A percentile compares a stretch with the other conserved stretches of the same genome.
Evolutionary conservation across 2,329 filamentous ascomycete genomes (phyloP).

Genomic region (Diaporthe citrichinensis): DNA sequence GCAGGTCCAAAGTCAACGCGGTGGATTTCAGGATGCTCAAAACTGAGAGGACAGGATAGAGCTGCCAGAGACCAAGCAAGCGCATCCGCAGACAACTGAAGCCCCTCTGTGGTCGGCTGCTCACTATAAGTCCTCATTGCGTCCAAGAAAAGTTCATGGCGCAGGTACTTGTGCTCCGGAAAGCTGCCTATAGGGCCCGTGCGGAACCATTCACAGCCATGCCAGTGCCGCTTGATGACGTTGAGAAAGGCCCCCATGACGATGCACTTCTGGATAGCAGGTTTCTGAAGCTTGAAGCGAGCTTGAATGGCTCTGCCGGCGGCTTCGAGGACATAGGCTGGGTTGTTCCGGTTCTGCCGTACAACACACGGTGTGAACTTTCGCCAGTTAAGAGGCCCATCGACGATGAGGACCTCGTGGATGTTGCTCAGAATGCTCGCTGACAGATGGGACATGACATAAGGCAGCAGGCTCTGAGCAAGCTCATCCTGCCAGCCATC

Average conservation of each 20-base stretch:
- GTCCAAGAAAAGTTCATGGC: background rate
- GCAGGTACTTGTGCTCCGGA: background rate
- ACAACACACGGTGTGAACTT: background rate
- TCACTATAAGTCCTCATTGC: background rate
- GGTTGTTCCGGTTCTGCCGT: background rate
- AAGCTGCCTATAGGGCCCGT: background rate
- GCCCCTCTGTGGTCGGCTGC: background rate
- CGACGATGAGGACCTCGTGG: background rate
- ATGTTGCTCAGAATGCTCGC: background rate
- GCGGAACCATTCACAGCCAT: background rate
- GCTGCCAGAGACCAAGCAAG: constrained; percentile 7
- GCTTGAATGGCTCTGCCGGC: background rate
- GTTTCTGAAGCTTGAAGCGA: background rate
- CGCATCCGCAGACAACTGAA: background rate
- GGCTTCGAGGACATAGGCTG: background rate
- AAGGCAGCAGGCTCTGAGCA: background rate
- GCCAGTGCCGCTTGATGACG: constrained; percentile 1
- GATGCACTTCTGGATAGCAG: background rate
- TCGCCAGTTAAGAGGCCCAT: background rate
- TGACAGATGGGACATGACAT: background rate
- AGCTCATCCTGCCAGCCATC: constrained; percentile 6
- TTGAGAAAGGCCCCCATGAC: background rate
- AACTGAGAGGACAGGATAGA: background rate
- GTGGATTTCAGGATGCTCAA: background rate
- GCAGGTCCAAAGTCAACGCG: background rate